Base-by-base conservation (phyloP, 176 grass and related monocot species). In the Musa schizocarpa region DNA sequence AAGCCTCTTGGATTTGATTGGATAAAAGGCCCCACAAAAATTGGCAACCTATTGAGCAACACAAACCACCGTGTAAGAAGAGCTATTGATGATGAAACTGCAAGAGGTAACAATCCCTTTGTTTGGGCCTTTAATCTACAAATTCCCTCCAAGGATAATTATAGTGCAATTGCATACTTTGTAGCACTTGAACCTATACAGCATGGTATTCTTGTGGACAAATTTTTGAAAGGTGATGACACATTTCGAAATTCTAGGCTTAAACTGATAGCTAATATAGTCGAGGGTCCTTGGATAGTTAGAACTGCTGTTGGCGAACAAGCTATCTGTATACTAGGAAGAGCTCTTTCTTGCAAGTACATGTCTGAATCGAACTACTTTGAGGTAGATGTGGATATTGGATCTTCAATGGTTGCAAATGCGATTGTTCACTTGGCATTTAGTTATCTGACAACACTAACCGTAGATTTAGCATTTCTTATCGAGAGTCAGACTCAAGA, bases 51-150 rank as follows among this genome's bases (percentile, higher is more conserved):
- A 63, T 69, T 98, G 52, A 88, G 81, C 13, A 74, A 98, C 78
- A 82, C 74, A 70, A 93, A 81, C 68, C 94, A 93, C 77, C 90
- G 84, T 50, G 83, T 98, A 55, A 90, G 88, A 57, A 91, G 83
- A 86, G 77, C 88, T 76, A 82, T 93, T 0, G 77, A 93, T 77
- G 72, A 86, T 24, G 84, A 91, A 74, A 77, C 77, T 76, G 86
- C 65, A 4, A 21, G 3, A 76, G 83, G 83, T 69, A 85, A 83
- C 62, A 74, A 86, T 23, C 94, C 90, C 50, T 98, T 93, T 82
- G 80, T 91, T 50, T 98, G 94, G 94, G 90, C 90, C 43, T 98
- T 98, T 61, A 98, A 98, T 84, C 72, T 98, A 80, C 94, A 98
- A 86, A 58, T 98, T 9, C 90, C 94, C 53, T 74, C 68, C 43